A percentile compares a stretch with the other conserved stretches of the same genome.
phyloP scores from a whole-genome alignment of 1,139 yeast genomes.

The Saccharomyces hybrid region DNA sequence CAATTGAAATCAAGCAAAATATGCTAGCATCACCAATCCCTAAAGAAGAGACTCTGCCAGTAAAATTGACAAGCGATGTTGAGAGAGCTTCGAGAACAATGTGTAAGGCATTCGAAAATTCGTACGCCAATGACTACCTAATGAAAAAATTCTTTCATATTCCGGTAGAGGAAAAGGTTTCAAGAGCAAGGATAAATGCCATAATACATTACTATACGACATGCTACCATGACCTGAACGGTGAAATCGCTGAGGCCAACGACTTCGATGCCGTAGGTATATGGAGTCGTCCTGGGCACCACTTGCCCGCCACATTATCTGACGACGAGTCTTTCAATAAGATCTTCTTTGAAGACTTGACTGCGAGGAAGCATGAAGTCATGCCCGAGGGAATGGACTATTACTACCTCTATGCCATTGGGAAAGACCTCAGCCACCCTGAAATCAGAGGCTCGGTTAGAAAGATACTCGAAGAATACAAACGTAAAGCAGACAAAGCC shows the following conservation, averaged over 20 bases:
- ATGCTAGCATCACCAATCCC: background rate
- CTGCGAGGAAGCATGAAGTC: slow-evolving; percentile 16
- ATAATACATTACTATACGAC: slow-evolving; percentile 20
- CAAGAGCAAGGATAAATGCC: slow-evolving; percentile 21
- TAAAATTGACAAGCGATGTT: slow-evolving; percentile 15
- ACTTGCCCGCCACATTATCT: slow-evolving; percentile 21
- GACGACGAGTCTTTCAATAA: slow-evolving; percentile 25
- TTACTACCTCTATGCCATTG: slow-evolving; percentile 28
- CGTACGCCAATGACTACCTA: slow-evolving; percentile 24
- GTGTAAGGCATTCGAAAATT: slow-evolving; percentile 24
- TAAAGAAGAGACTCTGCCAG: background rate
- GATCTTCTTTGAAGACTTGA: slow-evolving; percentile 24
- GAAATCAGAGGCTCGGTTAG: slow-evolving; percentile 28
- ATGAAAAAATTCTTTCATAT: slow-evolving; percentile 26
- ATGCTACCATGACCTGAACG: slow-evolving; percentile 25
- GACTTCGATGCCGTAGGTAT: slow-evolving; percentile 30
- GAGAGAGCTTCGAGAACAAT: slow-evolving; percentile 22
- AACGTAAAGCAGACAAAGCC: slow-evolving; percentile 27
- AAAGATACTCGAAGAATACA: slow-evolving; percentile 24
- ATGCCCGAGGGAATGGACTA: slow-evolving; percentile 23
- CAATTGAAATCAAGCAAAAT: too few relatives aligned
- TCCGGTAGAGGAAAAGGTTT: slow-evolving; percentile 17
- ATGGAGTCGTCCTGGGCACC: slow-evolving; percentile 23
- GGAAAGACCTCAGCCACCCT: slow-evolving; percentile 24
- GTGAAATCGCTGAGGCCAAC: slow-evolving; percentile 27